Base-by-base conservation (phyloP, 192 early-diverging fungal species). In the Entomortierella lignicola region DNA sequence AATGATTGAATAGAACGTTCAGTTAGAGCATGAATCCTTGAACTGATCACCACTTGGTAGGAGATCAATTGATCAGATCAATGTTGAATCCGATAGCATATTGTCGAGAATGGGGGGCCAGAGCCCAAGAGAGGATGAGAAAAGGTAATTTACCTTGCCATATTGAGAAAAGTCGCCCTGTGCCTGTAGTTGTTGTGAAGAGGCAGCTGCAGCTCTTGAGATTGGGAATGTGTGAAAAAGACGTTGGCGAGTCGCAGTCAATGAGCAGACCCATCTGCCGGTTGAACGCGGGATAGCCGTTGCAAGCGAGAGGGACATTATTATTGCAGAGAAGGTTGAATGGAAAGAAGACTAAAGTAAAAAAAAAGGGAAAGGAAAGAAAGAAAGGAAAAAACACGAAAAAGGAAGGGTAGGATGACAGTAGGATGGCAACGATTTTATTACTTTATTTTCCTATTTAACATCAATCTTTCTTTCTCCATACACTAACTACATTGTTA, bases 271-370 rank as follows among this genome's bases (percentile, higher is more conserved):
- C 75, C 75, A 79, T 43, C 75, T 61, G 44, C 67, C 75, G 55
- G 75, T 37, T 37, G 75, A 48, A 25, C 75, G 75, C 48, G 75
- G 75, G 43, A 70, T 66, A 56, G 75, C 75, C 60, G 75, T 67
- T 27, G 75, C 75, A 56, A 79, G 75, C 56, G 66, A 67, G 41
- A 79, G 66, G 37, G 75, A 79, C 75, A 79, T 79, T 63, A 43
- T 61, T 50, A 44, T 32, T 39, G 25, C 2, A 8, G 58, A 42
- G 50, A 52, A 48, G 31, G 31, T 29, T 53, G 44, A 31, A 60
- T 32, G 63, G 55, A 55, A 30, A 18, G 53, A 34, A 17, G 42
- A 41, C n/a, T 20, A 56, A 25, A 50, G 52, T 43, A 29, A 41
- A 44, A 47, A 61, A 25, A 55, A 62, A 63, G 41, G 23, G 37